Conservation (phyloP, 2,329 filamentous ascomycete genomes). For the Sclerotinia nivalis region DNA sequence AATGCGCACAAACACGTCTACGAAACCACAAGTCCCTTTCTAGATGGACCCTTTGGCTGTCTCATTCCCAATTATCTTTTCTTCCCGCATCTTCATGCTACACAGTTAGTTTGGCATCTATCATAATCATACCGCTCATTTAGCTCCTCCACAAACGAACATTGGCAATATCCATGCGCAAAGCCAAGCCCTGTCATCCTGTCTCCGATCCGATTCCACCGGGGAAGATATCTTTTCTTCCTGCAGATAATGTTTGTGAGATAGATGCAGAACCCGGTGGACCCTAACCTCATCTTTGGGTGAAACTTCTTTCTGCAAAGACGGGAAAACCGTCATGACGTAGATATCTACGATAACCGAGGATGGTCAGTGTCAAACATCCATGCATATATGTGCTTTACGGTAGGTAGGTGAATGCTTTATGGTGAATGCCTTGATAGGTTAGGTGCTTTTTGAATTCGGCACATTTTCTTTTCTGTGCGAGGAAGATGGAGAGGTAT, state of each 20-base stretch:
- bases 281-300: too few species aligned
- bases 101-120: not conserved
- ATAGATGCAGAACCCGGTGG: not conserved
- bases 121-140: not conserved
- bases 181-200: constrained; percentile 7
- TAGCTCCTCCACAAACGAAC: not conserved
- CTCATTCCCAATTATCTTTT: not conserved
- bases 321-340: constrained; percentile 8
- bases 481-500: not conserved
- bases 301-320: not conserved
- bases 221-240: not conserved
- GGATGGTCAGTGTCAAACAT: not conserved
- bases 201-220: not conserved
- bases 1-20: not conserved
- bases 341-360: not conserved
- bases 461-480: not conserved
- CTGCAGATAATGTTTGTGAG: not conserved
- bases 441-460: not conserved
- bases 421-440: not conserved
- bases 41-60: not conserved
- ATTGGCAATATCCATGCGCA: not conserved
- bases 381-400: not conserved
- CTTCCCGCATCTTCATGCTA: not conserved
- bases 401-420: not conserved
- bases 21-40: not conserved